A percentile compares a stretch with the other conserved stretches of the same genome.
These are phyloP conservation scores for Skeletonema costatum DNA, from an alignment of 108 stramenopile species.

Conservation along the genomic window DNA sequence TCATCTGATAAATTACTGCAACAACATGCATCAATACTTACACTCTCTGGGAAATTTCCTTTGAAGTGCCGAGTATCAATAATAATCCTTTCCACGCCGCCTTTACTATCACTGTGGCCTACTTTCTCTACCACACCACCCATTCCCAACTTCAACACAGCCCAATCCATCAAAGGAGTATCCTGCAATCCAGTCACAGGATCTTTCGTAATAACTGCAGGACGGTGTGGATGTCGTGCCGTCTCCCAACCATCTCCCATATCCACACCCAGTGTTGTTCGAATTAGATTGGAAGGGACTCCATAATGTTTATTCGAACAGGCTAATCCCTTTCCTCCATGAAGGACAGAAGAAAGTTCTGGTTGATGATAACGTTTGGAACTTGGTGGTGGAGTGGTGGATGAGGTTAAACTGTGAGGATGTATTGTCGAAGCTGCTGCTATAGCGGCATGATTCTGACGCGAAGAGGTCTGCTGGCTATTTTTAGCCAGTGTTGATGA, in stretches of 20 bases:
- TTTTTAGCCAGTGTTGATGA: neutral
- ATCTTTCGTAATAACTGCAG: conserved; percentile 58
- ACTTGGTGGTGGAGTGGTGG: conserved; percentile 23
- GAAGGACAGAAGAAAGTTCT: conserved; percentile 56
- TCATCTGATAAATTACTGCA: conserved; percentile 24
- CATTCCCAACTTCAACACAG: conserved; percentile 78
- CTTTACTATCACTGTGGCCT: neutral
- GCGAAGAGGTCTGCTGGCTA: neutral
- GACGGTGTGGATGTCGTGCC: conserved; percentile 85
- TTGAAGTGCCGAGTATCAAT: conserved; percentile 78
- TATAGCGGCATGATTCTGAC: neutral
- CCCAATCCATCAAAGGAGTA: conserved; percentile 83
- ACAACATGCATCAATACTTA: conserved; percentile 80
- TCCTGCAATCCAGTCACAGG: conserved; percentile 73
- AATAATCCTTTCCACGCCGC: conserved; percentile 66
- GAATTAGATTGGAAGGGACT: conserved; percentile 81
- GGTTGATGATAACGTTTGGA: conserved; percentile 32
- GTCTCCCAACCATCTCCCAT: conserved; percentile 97
- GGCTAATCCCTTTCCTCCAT: conserved; percentile 68
- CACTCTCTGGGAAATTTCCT: conserved; percentile 93
- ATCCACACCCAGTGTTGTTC: conserved; percentile 65
- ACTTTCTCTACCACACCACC: conserved; percentile 31
- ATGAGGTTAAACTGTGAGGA: conserved; percentile 22
- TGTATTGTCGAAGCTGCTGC: conserved; percentile 30
- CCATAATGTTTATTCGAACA: conserved; percentile 94